Evolutionary conservation across 106 monocot species (phyloP).

Genomic region (Platanthera guangdongensis): DNA sequence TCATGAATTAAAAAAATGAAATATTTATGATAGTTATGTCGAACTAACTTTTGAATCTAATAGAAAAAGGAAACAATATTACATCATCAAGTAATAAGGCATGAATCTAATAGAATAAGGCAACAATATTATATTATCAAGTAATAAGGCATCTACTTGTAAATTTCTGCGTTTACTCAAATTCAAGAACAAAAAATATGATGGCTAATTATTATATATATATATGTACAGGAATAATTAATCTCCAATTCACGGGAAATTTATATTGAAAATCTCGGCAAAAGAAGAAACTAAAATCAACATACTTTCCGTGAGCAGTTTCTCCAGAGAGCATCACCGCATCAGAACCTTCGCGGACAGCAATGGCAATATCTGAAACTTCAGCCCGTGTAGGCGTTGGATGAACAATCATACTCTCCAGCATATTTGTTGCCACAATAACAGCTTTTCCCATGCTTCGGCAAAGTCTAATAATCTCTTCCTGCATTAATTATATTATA

Average conservation of each 20-base stretch:
- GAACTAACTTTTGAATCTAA: not conserved
- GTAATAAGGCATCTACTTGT: not conserved
- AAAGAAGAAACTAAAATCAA: not conserved
- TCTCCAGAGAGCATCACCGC: conserved; percentile 97
- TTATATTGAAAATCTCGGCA: not conserved
- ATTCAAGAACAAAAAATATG: not conserved
- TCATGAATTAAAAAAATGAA: not conserved
- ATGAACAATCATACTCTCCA: conserved; percentile 99
- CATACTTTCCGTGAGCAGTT: conserved; percentile 99
- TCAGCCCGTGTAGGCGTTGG: conserved; percentile 97
- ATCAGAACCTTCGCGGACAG: conserved; percentile 93
- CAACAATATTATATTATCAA: not conserved
- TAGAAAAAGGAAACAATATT: not conserved
- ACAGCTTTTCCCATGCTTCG: conserved; percentile 98
- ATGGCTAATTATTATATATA: not conserved
- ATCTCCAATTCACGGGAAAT: not conserved
- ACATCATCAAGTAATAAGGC: too few species aligned
- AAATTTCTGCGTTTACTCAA: not conserved
- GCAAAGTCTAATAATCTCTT: conserved; percentile 91
- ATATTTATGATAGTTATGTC: not conserved
- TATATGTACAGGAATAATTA: not conserved
- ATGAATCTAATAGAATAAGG: not conserved
- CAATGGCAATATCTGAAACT: conserved; percentile 96
- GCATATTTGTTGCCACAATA: conserved; percentile 99
- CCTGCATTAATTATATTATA: conserved; percentile 27